Conservation (phyloP, 331 rosid species). For the Pyracantha coccinea region DNA sequence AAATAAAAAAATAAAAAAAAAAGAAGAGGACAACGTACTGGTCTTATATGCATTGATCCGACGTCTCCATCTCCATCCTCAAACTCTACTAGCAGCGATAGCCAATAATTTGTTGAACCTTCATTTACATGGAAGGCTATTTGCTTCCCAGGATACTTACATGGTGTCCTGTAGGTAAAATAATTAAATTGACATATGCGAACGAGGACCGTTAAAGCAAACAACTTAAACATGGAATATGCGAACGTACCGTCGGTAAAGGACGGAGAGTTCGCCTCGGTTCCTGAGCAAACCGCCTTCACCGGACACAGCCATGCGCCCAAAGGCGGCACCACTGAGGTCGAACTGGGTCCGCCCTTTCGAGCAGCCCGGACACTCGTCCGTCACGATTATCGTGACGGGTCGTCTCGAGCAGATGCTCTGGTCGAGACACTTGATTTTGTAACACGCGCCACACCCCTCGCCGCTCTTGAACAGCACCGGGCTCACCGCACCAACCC, state of each 20-base stretch:
- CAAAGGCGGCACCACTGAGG: conserved; percentile 91
- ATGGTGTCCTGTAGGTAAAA: conserved; percentile 49
- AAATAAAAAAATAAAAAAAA: not conserved
- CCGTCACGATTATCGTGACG: conserved; percentile 72
- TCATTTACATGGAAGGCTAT: conserved; percentile 78
- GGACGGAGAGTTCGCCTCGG: conserved; percentile 56
- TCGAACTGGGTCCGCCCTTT: conserved; percentile 65
- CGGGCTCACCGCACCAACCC: conserved; percentile 87
- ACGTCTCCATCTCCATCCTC: conserved; percentile 88
- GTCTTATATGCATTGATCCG: conserved; percentile 68
- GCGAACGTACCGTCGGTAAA: conserved; percentile 49
- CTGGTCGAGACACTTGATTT: conserved; percentile 67
- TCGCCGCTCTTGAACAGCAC: conserved; percentile 59
- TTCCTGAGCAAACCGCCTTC: conserved; percentile 57
- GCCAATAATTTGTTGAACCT: conserved; percentile 80
- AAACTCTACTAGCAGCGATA: conserved; percentile 66
- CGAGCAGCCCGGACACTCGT: conserved; percentile 86
- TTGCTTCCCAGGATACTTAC: conserved; percentile 57
- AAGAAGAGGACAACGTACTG: conserved; percentile 25
- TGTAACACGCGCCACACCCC: conserved; percentile 93
- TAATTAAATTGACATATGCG: not conserved
- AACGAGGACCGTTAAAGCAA: not conserved
- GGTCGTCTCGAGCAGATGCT: conserved; percentile 68
- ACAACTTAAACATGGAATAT: not conserved
- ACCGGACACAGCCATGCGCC: conserved; percentile 73